Evolutionary conservation across 75 land plant genomes (phyloP).

Genomic region (Selaginella tamariscina): DNA sequence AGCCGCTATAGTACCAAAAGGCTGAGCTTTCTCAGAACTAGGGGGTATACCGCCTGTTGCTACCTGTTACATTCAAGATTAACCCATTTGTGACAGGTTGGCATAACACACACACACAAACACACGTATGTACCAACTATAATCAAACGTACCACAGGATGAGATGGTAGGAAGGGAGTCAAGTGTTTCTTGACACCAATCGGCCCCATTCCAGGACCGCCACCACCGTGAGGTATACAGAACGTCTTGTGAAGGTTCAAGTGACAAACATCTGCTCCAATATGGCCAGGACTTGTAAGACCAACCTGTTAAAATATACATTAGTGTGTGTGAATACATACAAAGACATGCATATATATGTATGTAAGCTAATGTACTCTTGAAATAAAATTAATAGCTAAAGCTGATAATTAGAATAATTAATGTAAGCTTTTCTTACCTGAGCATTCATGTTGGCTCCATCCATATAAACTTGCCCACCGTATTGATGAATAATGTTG

Average conservation of each 20-base stretch:
- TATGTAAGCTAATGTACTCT: too few species aligned
- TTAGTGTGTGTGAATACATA: background rate
- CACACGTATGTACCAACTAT: background rate
- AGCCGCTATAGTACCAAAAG: constrained; percentile 86
- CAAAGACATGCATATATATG: too few species aligned
- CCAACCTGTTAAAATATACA: constrained; percentile 55
- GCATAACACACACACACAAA: background rate
- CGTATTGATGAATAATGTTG: constrained; percentile 89
- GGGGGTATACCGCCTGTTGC: constrained; percentile 85
- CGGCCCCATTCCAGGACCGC: constrained; percentile 99
- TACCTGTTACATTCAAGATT: constrained; percentile 34
- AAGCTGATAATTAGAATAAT: too few species aligned
- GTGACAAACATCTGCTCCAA: constrained; percentile 99
- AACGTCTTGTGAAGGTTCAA: constrained; percentile 97
- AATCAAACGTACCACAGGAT: constrained; percentile 73
- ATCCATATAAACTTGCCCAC: constrained; percentile 99
- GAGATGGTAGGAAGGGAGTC: constrained; percentile 95
- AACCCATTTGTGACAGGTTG: too few species aligned
- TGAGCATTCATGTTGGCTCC: constrained; percentile 99
- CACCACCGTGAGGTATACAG: constrained; percentile 99
- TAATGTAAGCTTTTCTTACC: constrained; percentile 27
- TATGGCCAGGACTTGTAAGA: constrained; percentile 92
- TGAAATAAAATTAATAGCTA: too few species aligned
- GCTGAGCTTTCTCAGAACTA: constrained; percentile 48
- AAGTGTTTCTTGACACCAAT: constrained; percentile 99